Conservation (phyloP, 2,329 filamentous ascomycete genomes). For the Reticulascus tulasneorum region DNA sequence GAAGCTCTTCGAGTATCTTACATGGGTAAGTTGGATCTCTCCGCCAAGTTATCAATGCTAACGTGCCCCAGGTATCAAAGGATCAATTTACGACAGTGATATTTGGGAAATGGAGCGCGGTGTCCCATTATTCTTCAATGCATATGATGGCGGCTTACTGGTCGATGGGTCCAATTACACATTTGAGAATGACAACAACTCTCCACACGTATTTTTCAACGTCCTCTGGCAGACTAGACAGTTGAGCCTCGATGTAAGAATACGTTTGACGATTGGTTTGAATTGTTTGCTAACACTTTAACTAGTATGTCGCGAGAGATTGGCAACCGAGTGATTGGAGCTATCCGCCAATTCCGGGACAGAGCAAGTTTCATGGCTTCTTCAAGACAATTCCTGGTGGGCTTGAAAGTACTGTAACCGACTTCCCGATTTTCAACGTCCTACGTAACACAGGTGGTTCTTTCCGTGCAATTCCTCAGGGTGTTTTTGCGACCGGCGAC, state of each 20-base stretch:
- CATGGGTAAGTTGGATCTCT: slow-evolving; percentile 1
- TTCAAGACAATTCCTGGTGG: background rate
- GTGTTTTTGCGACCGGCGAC: slow-evolving; percentile 7
- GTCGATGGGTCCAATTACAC: slow-evolving; percentile 33
- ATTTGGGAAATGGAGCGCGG: slow-evolving; percentile 20
- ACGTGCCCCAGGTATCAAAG: slow-evolving; percentile 20
- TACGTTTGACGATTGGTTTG: fast-evolving
- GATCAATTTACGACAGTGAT: slow-evolving; percentile 24
- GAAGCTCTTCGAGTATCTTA: slow-evolving; percentile 20
- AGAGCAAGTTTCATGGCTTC: slow-evolving; percentile 36
- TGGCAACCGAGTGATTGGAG: slow-evolving; percentile 31
- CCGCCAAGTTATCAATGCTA: fast-evolving
- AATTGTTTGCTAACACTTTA: background rate
- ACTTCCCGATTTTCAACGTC: background rate
- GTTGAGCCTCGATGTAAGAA: slow-evolving; percentile 20
- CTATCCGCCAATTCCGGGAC: slow-evolving; percentile 40
- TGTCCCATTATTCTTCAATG: slow-evolving; percentile 17
- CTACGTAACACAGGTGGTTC: background rate
- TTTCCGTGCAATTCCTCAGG: too few species aligned
- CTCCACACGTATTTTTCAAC: slow-evolving; percentile 13
- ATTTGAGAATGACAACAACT: slow-evolving; percentile 23
- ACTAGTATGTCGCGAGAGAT: slow-evolving; percentile 2
- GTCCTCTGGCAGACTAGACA: slow-evolving; percentile 38
- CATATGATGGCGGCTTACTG: too few species aligned
- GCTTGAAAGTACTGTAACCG: background rate